Evolutionary conservation across 371 early-diverging fungal species (phyloP).

Genomic region (Mortierella sp.): DNA sequence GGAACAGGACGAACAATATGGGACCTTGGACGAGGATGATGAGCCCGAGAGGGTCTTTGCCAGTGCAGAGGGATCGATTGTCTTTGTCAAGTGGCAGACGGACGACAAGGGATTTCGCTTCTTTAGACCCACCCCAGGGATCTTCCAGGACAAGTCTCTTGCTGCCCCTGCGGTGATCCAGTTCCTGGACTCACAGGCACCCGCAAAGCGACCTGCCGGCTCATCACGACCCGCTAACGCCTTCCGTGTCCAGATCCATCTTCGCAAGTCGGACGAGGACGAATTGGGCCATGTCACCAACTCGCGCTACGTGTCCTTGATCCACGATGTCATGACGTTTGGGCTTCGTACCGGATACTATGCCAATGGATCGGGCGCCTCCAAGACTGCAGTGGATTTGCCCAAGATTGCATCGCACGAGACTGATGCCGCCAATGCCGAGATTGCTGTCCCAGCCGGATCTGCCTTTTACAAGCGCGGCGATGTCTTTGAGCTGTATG

Average conservation of each 20-base stretch:
- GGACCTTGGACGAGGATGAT: conserved; percentile 23
- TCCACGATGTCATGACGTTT: conserved; percentile 46
- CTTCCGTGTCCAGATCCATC: conserved; percentile 38
- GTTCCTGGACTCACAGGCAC: conserved; percentile 24
- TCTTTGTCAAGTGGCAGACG: conserved; percentile 45
- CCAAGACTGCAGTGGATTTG: conserved; percentile 25
- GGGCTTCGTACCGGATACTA: conserved; percentile 48
- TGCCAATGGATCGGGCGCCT: conserved; percentile 33
- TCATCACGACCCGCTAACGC: conserved; percentile 35
- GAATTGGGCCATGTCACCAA: conserved; percentile 53
- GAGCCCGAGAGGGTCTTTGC: conserved; percentile 48
- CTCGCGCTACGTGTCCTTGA: conserved; percentile 39
- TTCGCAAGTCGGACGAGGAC: conserved; percentile 53
- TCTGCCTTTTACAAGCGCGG: conserved; percentile 33
- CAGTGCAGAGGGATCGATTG: conserved; percentile 39
- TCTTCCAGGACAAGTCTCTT: conserved; percentile 27
- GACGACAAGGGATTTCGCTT: conserved; percentile 45
- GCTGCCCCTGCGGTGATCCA: conserved; percentile 20
- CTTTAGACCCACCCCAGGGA: conserved; percentile 42
- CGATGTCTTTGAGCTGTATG: conserved; percentile 35
- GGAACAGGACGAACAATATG: conserved; percentile 30
- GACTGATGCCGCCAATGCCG: neutral
- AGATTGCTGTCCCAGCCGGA: conserved; percentile 36
- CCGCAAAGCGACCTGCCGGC: conserved; percentile 14
- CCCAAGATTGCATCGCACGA: conserved; percentile 23